Percentiles rank a stretch among this genome's conserved stretches.
Conservation (phyloP, 495 filamentous ascomycete species). For the Penicillium herquei region DNA sequence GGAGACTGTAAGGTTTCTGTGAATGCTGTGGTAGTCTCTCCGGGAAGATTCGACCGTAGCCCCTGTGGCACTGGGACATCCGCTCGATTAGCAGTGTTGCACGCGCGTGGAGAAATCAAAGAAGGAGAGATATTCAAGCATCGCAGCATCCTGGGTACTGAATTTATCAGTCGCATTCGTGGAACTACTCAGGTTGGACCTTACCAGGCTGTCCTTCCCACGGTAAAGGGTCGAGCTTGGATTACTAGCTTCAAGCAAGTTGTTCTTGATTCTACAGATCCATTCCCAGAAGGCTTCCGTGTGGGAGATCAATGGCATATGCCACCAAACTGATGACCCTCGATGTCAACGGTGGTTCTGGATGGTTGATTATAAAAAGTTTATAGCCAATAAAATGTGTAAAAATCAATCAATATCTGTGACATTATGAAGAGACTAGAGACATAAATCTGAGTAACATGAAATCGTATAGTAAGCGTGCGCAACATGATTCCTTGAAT, state of each 20-base stretch:
- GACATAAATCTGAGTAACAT: too few relatives aligned
- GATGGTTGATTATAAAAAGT: background rate
- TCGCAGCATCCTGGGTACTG: slow-evolving; percentile 30
- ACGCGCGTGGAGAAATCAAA: slow-evolving; percentile 26
- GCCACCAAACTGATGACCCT: slow-evolving; percentile 3
- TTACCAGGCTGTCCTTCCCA: slow-evolving; percentile 29
- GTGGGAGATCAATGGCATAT: slow-evolving; percentile 33
- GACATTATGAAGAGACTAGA: too few relatives aligned
- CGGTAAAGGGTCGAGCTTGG: slow-evolving; percentile 34
- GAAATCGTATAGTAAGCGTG: too few relatives aligned
- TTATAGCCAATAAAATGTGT: background rate
- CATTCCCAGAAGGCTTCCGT: slow-evolving; percentile 32
- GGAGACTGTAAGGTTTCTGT: slow-evolving; percentile 19
- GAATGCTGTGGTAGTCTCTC: slow-evolving; percentile 35
- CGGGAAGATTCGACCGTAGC: slow-evolving; percentile 36
- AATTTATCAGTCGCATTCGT: slow-evolving; percentile 28
- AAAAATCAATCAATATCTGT: too few relatives aligned
- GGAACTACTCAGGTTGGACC: slow-evolving; percentile 26
- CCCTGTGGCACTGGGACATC: slow-evolving; percentile 38
- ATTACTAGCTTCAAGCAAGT: slow-evolving; percentile 35
- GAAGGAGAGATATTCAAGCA: slow-evolving; percentile 30
- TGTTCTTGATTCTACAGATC: slow-evolving; percentile 31
- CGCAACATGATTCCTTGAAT: too few relatives aligned
- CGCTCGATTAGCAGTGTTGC: slow-evolving; percentile 34
- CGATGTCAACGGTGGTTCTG: background rate